Percentiles rank a stretch among this genome's conserved stretches.
These are phyloP conservation scores for Ceratocystis alfenasii DNA, from an alignment of 2,329 filamentous ascomycete species.

Conservation along the genomic window DNA sequence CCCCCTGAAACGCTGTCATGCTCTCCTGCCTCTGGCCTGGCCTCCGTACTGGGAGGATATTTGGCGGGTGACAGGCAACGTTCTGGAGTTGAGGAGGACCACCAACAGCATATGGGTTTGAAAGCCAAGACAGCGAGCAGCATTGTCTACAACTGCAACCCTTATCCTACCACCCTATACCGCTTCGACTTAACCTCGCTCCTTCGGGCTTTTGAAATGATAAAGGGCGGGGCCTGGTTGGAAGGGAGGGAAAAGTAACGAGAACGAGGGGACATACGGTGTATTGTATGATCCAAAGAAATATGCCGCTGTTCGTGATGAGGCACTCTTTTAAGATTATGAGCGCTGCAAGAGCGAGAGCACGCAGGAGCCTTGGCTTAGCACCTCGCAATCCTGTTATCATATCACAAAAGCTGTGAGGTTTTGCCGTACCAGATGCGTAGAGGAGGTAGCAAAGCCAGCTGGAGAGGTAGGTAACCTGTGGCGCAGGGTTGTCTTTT, in stretches of 20 bases:
- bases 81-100: too few species aligned
- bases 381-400: not conserved
- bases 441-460: not conserved
- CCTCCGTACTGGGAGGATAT: too few species aligned
- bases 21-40: too few species aligned
- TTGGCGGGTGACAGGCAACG: too few species aligned
- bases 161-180: not conserved
- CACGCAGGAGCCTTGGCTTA: not conserved
- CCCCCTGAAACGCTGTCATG: too few species aligned
- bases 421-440: not conserved
- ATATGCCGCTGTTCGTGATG: not conserved
- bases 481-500: not conserved
- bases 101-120: too few species aligned
- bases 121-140: too few species aligned
- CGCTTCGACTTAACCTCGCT: not conserved
- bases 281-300: not conserved
- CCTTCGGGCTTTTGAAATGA: not conserved
- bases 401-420: not conserved
- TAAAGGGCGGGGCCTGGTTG: not conserved
- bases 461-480: not conserved
- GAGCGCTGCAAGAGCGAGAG: not conserved
- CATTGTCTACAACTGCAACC: too few species aligned
- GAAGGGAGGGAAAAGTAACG: not conserved
- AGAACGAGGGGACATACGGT: not conserved
- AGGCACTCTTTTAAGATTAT: not conserved